Base-by-base conservation (phyloP, 805 yeast species). In the Komagataella ulmi region DNA sequence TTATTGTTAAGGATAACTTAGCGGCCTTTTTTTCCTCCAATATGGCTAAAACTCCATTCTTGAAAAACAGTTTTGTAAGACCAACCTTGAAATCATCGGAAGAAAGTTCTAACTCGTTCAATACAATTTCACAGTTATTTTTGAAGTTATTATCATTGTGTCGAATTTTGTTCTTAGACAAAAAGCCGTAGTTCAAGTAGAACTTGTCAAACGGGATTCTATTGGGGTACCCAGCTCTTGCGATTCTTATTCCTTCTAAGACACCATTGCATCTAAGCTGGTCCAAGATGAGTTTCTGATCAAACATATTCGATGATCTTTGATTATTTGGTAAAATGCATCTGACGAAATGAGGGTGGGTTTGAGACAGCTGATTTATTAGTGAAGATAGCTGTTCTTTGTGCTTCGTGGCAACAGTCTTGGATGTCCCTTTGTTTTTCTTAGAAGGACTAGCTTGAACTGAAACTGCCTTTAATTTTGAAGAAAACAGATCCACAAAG, bases 191-290 rank as follows among this genome's bases (percentile, higher is more conserved):
- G 51, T 96, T 75, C 44, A 71, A 74, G 50, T 76, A 79, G 67
- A 93, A 93, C 49, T 88, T 91, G 47, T 81, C 78, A 65, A 90
- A 91, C 24, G 82, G 79, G 62, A 91, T 80, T 57, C 97, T 78
- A 65, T 93, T 93, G 4, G 99, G 99, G 65, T 85, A 93, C 2
- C 99, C 99, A 7, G 96, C 88, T 56, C 99, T 77, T 0, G 98
- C 96, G 54, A 93, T 93, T 65, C 99, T 77, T 30, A 93, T 93
- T 55, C 99, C 99, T 72, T 93, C 99, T 50, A 93, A 69, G 14
- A 93, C 99, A 76, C 99, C 99, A 62, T 93, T 93, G 62, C 98
- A 93, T 56, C 97, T 75, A 55, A 93, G 72, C 67, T 93, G 99
- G 50, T 86, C 91, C 47, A 93, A 70, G 6, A 93, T 95, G 21